phyloP scores from a whole-genome alignment of 2,329 filamentous ascomycete species.

The Colletotrichum sublineola region DNA sequence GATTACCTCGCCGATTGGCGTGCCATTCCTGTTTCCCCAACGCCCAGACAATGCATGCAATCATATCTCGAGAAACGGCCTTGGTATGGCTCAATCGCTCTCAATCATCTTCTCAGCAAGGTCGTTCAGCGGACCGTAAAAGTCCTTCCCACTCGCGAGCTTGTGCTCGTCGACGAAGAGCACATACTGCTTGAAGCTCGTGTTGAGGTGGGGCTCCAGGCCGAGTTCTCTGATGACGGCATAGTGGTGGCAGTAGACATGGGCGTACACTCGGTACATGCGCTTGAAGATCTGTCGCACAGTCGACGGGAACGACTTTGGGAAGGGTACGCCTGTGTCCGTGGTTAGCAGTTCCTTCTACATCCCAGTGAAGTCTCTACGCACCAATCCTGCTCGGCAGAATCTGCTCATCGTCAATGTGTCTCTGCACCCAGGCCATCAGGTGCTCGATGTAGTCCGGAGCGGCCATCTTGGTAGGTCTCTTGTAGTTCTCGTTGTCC shows the following conservation, averaged over 20 bases:
- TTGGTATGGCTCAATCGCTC: slow-evolving; percentile 74
- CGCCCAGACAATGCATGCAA: slow-evolving; percentile 40
- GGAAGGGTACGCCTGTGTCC: slow-evolving; percentile 84
- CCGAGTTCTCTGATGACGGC: slow-evolving; percentile 95
- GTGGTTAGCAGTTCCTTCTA: slow-evolving; percentile 34
- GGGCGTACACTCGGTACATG: slow-evolving; percentile 97
- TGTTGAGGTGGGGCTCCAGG: slow-evolving; percentile 97
- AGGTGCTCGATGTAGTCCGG: slow-evolving; percentile 98
- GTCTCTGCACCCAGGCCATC: slow-evolving; percentile 96
- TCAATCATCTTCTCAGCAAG: slow-evolving; percentile 97
- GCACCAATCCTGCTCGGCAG: slow-evolving; percentile 93
- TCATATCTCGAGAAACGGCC: slow-evolving; percentile 1
- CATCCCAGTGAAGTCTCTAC: slow-evolving; percentile 37
- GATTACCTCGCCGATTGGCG: slow-evolving; percentile 29
- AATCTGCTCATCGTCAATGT: slow-evolving; percentile 94
- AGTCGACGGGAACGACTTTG: slow-evolving; percentile 88
- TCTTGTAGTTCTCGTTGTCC: slow-evolving; percentile 92
- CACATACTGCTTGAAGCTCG: slow-evolving; percentile 99
- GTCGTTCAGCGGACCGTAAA: slow-evolving; percentile 95
- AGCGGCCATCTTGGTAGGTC: slow-evolving; percentile 97
- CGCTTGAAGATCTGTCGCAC: slow-evolving; percentile 98
- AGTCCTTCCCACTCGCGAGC: slow-evolving; percentile 93
- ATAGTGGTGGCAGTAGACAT: slow-evolving; percentile 99
- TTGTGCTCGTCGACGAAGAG: slow-evolving; percentile 98
- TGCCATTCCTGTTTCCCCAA: slow-evolving; percentile 36